A percentile compares a stretch with the other conserved stretches of the same genome.
phyloP scores from a whole-genome alignment of 78 protist genomes.

The Polysphondylium violaceum region DNA sequence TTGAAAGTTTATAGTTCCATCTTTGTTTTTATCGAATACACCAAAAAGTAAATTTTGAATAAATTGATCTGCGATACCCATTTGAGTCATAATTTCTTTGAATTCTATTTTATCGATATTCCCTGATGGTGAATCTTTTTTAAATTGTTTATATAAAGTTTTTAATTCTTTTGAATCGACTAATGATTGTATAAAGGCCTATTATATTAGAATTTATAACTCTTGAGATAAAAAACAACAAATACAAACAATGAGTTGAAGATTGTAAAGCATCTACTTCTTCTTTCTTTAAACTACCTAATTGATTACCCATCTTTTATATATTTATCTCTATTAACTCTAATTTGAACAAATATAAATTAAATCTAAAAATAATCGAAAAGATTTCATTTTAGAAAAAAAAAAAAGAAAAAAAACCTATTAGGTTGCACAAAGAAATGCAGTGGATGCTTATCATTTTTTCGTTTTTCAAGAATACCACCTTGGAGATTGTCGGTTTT shows the following conservation, averaged over 20 bases:
- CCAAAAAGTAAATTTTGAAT: constrained; percentile 77
- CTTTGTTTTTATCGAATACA: constrained; percentile 85
- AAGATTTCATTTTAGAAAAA: no score
- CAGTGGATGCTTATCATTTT: no score
- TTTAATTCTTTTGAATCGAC: constrained; percentile 79
- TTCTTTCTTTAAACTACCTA: constrained; percentile 61
- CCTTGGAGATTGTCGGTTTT: no score
- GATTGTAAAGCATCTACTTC: constrained; percentile 42
- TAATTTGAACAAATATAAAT: no score
- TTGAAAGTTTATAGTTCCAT: constrained; percentile 75
- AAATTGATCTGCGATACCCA: constrained; percentile 84
- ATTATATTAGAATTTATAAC: background rate
- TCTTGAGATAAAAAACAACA: background rate
- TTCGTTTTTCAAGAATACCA: no score
- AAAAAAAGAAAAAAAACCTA: no score
- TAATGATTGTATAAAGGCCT: background rate
- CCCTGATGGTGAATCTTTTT: constrained; percentile 83
- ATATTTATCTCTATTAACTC: no score
- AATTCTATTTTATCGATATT: constrained; percentile 47
- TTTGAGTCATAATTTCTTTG: constrained; percentile 80
- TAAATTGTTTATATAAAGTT: constrained; percentile 76
- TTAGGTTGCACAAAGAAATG: no score
- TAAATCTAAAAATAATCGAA: no score
- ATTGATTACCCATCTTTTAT: constrained; percentile 69
- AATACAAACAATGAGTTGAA: constrained; percentile 57